Evolutionary conservation across 2,329 filamentous ascomycete species (phyloP).

Genomic region (Pyrenochaeta sp.): DNA sequence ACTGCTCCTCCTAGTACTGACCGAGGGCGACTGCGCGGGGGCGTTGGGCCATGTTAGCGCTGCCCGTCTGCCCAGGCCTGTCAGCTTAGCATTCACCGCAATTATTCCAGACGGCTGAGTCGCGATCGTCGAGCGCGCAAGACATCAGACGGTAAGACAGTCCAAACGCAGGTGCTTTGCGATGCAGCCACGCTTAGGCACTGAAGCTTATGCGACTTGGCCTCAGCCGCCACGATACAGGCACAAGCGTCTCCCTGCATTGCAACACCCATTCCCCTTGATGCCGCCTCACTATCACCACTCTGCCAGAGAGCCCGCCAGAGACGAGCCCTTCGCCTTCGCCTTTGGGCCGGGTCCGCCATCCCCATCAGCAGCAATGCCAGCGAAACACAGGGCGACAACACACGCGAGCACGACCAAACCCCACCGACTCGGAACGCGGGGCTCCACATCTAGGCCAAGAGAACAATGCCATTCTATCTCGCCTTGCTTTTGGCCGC

Average conservation of each 20-base stretch:
- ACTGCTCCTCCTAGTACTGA: too few species aligned
- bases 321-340: too few species aligned
- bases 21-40: conserved; percentile 28
- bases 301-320: too few species aligned
- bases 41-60: conserved; percentile 7
- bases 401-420: conserved; percentile 2
- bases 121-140: conserved; percentile 1
- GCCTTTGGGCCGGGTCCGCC: too few species aligned
- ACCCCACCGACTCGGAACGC: conserved; percentile 20
- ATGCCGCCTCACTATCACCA: conserved; percentile 8
- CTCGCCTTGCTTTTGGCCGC: conserved; percentile 6
- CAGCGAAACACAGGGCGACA: conserved; percentile 8
- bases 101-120: conserved; percentile 2
- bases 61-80: conserved; percentile 18
- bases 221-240: conserved; percentile 19
- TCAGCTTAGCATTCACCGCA: conserved; percentile 13
- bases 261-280: background rate
- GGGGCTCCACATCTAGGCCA: conserved; percentile 19
- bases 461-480: conserved; percentile 1
- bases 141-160: conserved; percentile 8
- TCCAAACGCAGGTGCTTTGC: conserved; percentile 15
- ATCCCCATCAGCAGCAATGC: too few species aligned
- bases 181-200: conserved; percentile 21
- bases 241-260: conserved; percentile 12
- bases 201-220: conserved; percentile 27